A percentile compares a stretch with the other conserved stretches of the same genome.
Evolutionary conservation across 2,329 filamentous ascomycete species (phyloP).

Genomic region (Trichoderma arundinaceum): DNA sequence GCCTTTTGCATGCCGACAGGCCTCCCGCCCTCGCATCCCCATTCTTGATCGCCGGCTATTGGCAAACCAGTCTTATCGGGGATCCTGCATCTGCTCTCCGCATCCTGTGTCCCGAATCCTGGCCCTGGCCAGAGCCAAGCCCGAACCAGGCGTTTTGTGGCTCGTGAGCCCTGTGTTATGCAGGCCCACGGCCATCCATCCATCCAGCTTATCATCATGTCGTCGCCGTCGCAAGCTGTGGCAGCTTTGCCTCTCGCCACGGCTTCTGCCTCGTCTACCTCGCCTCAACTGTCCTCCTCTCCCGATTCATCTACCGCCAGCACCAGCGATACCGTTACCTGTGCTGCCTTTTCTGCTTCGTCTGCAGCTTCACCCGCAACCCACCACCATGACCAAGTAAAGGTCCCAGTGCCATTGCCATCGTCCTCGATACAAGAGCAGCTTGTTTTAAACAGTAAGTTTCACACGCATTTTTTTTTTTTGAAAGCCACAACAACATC

Average conservation of each 20-base stretch:
- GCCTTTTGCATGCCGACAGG: slow-evolving; percentile 14
- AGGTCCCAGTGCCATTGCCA: not conserved
- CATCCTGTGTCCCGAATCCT: no score
- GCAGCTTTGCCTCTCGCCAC: slow-evolving; percentile 21
- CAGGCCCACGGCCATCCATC: no score
- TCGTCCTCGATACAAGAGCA: slow-evolving; percentile 2
- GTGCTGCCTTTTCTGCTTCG: not conserved
- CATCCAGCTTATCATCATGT: slow-evolving; percentile 24
- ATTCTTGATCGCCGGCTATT: slow-evolving; percentile 19
- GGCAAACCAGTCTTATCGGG: not conserved
- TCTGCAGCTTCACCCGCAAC: slow-evolving; percentile 1
- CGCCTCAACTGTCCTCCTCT: slow-evolving; percentile 10
- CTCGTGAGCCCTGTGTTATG: slow-evolving; percentile 25
- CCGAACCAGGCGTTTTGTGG: slow-evolving; percentile 1
- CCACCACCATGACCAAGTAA: slow-evolving; percentile 2
- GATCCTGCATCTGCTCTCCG: slow-evolving; percentile 23
- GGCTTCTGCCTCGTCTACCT: slow-evolving; percentile 8
- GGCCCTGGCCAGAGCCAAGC: no score
- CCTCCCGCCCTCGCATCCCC: slow-evolving; percentile 13
- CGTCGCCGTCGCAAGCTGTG: slow-evolving; percentile 23
- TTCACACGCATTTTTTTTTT: not conserved
- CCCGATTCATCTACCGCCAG: not conserved
- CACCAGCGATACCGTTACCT: slow-evolving; percentile 13
- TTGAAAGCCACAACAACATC: not conserved
- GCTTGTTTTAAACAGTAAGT: slow-evolving; percentile 19